Evolutionary conservation across 805 yeast species (phyloP).

Genomic region (Aciculoconidium aculeatum): DNA sequence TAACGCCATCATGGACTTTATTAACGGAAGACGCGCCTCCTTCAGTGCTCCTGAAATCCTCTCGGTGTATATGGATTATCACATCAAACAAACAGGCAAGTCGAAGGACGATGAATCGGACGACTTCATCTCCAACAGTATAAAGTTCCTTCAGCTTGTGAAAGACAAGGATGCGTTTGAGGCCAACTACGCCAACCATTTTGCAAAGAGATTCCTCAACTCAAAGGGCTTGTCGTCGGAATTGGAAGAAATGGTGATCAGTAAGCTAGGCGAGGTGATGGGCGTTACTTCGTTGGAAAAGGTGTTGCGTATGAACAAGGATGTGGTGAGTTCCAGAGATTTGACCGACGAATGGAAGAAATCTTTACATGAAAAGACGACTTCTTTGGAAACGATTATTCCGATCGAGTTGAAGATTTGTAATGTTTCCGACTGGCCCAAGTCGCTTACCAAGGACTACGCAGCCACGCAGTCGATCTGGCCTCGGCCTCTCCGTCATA

Average conservation of each 20-base stretch:
- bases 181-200: conserved; percentile 74
- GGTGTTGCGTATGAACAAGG: conserved; percentile 83
- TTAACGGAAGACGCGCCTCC: conserved; percentile 33
- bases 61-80: conserved; percentile 35
- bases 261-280: conserved; percentile 65
- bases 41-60: conserved; percentile 35
- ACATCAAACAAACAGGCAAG: conserved; percentile 31
- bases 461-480: conserved; percentile 28
- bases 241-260: conserved; percentile 62
- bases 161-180: conserved; percentile 85
- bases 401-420: conserved; percentile 39
- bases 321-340: conserved; percentile 47
- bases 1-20: conserved; percentile 54
- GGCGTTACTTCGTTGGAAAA: conserved; percentile 77
- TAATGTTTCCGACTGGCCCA: conserved; percentile 41
- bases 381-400: conserved; percentile 14
- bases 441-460: conserved; percentile 40
- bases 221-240: conserved; percentile 45
- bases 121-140: conserved; percentile 46
- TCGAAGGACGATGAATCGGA: conserved; percentile 20
- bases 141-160: conserved; percentile 59
- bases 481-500: conserved; percentile 33
- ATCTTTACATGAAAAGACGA: conserved; percentile 6
- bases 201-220: conserved; percentile 67
- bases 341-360: conserved; percentile 35